A percentile compares a stretch with the other conserved stretches of the same genome.
Evolutionary conservation across 163 green algal genomes (phyloP).

Genomic region (Scenedesmus sp.): DNA sequence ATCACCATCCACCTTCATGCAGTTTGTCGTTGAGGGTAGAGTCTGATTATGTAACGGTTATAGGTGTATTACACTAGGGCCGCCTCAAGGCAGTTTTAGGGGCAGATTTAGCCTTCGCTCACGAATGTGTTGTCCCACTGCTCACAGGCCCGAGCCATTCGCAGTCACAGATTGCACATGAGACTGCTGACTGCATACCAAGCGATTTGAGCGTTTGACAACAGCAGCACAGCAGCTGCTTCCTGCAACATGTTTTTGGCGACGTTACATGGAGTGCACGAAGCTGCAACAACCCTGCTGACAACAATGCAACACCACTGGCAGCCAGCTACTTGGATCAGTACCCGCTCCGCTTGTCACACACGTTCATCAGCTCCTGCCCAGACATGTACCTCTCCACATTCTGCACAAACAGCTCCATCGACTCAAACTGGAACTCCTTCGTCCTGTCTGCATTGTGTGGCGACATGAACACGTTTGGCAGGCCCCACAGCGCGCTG

Average conservation of each 20-base stretch:
- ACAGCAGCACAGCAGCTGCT: background rate
- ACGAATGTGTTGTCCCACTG: too few species aligned
- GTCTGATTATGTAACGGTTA: too few species aligned
- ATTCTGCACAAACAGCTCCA: constrained; percentile 74
- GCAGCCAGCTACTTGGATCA: constrained; percentile 48
- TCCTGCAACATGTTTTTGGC: background rate
- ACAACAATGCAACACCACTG: background rate
- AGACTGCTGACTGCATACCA: background rate
- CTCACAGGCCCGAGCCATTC: too few species aligned
- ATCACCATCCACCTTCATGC: too few species aligned
- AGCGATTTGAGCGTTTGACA: background rate
- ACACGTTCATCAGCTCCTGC: constrained; percentile 72
- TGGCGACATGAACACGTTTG: constrained; percentile 85
- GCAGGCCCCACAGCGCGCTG: constrained; percentile 83
- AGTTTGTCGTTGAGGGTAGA: too few species aligned
- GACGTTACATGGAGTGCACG: background rate
- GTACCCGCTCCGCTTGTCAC: constrained; percentile 78
- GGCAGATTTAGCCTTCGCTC: too few species aligned
- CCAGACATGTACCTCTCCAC: constrained; percentile 67
- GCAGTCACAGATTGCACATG: too few species aligned
- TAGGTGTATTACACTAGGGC: too few species aligned
- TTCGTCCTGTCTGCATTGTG: constrained; percentile 86
- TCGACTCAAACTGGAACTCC: constrained; percentile 63
- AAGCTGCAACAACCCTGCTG: background rate
- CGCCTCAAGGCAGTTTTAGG: too few species aligned